These are phyloP conservation scores for Melastoma malabathricum DNA, from an alignment of 345 rosid genomes.

Conservation along the genomic window DNA sequence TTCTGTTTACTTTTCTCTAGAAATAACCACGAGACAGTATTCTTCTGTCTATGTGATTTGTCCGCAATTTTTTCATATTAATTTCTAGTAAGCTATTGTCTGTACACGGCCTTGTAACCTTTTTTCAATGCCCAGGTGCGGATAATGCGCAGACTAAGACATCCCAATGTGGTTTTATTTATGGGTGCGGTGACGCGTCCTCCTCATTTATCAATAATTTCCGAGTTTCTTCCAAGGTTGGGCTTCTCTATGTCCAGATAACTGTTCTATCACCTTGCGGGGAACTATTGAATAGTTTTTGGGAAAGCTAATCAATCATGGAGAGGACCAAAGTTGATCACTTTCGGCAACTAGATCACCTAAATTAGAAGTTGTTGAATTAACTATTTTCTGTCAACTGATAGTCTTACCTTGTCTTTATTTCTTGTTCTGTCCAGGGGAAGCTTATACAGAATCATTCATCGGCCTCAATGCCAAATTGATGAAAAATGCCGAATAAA, in stretches of 20 bases:
- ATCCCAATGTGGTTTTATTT: conserved; percentile 96
- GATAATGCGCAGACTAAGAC: conserved; percentile 96
- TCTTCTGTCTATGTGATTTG: too few relatives aligned
- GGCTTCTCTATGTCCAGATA: too few relatives aligned
- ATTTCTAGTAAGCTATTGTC: neutral
- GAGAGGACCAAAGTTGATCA: too few relatives aligned
- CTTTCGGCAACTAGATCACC: too few relatives aligned
- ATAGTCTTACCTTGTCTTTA: conserved; percentile 5
- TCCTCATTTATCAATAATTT: conserved; percentile 89
- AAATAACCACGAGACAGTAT: too few relatives aligned
- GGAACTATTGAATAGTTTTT: too few relatives aligned
- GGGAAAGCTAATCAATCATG: too few relatives aligned
- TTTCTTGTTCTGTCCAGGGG: conserved; percentile 42
- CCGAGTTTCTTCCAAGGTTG: conserved; percentile 84
- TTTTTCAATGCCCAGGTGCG: conserved; percentile 43
- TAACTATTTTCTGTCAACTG: conserved; percentile 4
- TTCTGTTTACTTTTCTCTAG: too few relatives aligned
- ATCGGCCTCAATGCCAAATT: conserved; percentile 83
- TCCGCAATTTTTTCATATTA: neutral
- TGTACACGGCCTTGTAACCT: neutral
- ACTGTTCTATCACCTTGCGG: too few relatives aligned
- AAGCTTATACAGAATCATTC: conserved; percentile 85
- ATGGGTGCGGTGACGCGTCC: conserved; percentile 99
- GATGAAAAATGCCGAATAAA: conserved; percentile 89
- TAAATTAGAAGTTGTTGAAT: too few relatives aligned